A percentile compares a stretch with the other conserved stretches of the same genome.
Evolutionary conservation across 2,329 filamentous ascomycete genomes (phyloP).

Genomic region (Alternaria atra): DNA sequence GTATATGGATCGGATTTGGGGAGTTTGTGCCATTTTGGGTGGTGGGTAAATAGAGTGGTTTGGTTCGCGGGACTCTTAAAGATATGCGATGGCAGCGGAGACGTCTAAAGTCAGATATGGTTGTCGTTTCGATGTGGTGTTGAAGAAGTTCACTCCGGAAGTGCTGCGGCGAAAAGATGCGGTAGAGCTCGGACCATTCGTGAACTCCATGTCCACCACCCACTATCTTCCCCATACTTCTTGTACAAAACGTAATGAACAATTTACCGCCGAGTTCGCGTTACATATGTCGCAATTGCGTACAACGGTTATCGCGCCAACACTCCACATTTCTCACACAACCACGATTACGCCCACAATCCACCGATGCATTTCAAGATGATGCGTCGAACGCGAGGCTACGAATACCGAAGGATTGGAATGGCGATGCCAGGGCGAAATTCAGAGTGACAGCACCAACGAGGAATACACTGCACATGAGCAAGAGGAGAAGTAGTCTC

Average conservation of each 20-base stretch:
- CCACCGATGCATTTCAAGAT: slow-evolving; percentile 11
- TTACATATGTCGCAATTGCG: slow-evolving; percentile 35
- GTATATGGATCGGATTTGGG: slow-evolving; percentile 78
- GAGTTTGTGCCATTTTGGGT: slow-evolving; percentile 48
- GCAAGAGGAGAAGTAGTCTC: slow-evolving; percentile 3
- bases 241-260: slow-evolving; percentile 17
- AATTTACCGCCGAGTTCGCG: slow-evolving; percentile 16
- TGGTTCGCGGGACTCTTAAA: not conserved
- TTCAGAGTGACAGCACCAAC: slow-evolving; percentile 3
- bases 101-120: not conserved
- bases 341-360: slow-evolving; percentile 5
- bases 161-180: slow-evolving; percentile 42
- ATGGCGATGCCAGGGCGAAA: slow-evolving; percentile 1
- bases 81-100: too few relatives aligned
- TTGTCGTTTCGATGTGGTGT: not conserved
- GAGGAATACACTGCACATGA: slow-evolving; percentile 6
- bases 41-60: not conserved
- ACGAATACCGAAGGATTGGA: slow-evolving; percentile 19
- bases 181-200: slow-evolving; percentile 32
- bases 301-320: slow-evolving; percentile 15
- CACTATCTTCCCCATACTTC: not conserved
- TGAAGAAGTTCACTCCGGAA: slow-evolving; percentile 24
- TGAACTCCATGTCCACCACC: slow-evolving; percentile 17
- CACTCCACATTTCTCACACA: slow-evolving; percentile 4
- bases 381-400: slow-evolving; percentile 9